These are phyloP conservation scores for Talaromyces sp. DNA, from an alignment of 2,329 filamentous ascomycete genomes.

Conservation along the genomic window DNA sequence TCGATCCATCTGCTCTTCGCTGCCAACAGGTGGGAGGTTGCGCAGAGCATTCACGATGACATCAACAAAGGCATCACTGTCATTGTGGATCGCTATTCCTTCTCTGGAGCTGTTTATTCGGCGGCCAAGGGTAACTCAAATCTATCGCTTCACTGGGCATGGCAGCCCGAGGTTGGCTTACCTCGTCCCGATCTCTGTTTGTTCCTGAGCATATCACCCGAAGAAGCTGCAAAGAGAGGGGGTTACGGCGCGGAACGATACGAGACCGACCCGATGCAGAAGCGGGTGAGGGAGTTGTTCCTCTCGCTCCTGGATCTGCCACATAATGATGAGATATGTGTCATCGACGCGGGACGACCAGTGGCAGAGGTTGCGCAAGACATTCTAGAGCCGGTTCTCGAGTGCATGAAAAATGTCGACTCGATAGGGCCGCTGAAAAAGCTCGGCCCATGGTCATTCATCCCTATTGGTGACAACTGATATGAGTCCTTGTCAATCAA, in stretches of 20 bases:
- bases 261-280: slow-evolving; percentile 78
- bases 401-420: slow-evolving; percentile 27
- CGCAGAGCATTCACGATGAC: slow-evolving; percentile 35
- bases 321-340: slow-evolving; percentile 47
- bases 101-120: slow-evolving; percentile 88
- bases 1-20: slow-evolving; percentile 86
- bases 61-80: slow-evolving; percentile 66
- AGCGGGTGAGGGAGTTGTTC: slow-evolving; percentile 70
- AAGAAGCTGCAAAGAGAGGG: slow-evolving; percentile 67
- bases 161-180: slow-evolving; percentile 75
- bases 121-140: slow-evolving; percentile 73
- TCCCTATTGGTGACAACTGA: slow-evolving; percentile 11
- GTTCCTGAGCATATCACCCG: slow-evolving; percentile 75
- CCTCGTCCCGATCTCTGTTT: slow-evolving; percentile 82
- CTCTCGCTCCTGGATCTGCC: slow-evolving; percentile 44
- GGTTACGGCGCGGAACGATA: slow-evolving; percentile 88
- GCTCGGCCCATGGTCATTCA: slow-evolving; percentile 24
- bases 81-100: slow-evolving; percentile 89
- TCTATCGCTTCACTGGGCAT: slow-evolving; percentile 72
- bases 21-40: slow-evolving; percentile 79
- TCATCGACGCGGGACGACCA: slow-evolving; percentile 49
- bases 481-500: background rate
- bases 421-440: slow-evolving; percentile 28
- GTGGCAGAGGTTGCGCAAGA: slow-evolving; percentile 47
- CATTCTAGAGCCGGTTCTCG: slow-evolving; percentile 24